phyloP scores from a whole-genome alignment of 2,329 filamentous ascomycete genomes.

The Colletotrichum acutatum region DNA sequence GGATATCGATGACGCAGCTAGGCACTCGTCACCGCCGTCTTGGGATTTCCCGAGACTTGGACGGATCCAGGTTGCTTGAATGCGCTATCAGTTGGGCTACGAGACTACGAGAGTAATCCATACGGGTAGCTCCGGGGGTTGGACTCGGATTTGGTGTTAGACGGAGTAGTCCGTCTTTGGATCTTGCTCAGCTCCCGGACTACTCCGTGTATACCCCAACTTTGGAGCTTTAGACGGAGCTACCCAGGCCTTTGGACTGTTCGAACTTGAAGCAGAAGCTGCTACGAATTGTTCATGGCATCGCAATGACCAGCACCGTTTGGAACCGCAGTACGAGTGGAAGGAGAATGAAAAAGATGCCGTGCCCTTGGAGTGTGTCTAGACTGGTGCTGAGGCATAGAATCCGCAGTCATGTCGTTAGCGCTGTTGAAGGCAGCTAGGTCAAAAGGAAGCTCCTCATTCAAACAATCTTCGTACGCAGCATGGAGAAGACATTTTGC shows the following conservation, averaged over 20 bases:
- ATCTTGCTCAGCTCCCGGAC: neutral
- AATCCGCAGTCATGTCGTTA: slow-evolving; percentile 1
- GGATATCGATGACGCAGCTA: neutral
- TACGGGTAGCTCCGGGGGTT: neutral
- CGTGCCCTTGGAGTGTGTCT: neutral
- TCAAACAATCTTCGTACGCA: neutral
- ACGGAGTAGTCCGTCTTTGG: neutral
- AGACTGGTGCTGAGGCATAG: neutral
- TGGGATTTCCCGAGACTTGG: neutral
- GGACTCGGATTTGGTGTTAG: neutral
- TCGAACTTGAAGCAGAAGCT: neutral
- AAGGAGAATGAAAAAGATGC: slow-evolving; percentile 6
- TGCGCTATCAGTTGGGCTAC: too few species aligned
- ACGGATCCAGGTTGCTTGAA: neutral
- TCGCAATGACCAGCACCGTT: neutral
- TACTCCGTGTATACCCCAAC: slow-evolving; percentile 1
- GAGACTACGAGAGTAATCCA: neutral
- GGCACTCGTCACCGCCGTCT: neutral
- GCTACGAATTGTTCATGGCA: neutral
- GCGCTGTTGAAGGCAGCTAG: neutral
- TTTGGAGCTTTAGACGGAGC: neutral
- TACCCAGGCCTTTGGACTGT: neutral
- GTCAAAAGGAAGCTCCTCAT: neutral
- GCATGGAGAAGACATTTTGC: slow-evolving; percentile 4
- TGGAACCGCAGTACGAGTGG: neutral